phyloP scores from a whole-genome alignment of 106 monocot species.

The Alisma plantagoaquatica region DNA sequence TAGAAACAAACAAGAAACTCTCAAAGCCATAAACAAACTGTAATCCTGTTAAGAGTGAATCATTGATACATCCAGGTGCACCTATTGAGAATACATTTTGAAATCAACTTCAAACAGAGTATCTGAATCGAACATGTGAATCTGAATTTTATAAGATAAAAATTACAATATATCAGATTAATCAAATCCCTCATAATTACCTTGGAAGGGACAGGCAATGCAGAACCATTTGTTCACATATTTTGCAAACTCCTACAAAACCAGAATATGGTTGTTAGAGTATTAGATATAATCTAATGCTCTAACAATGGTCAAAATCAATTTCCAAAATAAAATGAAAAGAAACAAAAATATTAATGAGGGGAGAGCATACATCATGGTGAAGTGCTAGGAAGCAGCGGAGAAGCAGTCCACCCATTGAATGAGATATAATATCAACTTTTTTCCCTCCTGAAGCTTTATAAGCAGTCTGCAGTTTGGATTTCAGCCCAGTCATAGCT shows the following conservation, averaged over 20 bases:
- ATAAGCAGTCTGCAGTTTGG: constrained; percentile 63
- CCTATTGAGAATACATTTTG: no score
- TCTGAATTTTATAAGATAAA: no score
- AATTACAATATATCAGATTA: no score
- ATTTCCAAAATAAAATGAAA: not conserved
- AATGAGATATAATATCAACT: constrained; percentile 85
- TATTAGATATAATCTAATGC: no score
- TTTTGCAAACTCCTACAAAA: constrained; percentile 72
- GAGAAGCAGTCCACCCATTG: constrained; percentile 90
- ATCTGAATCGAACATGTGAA: no score
- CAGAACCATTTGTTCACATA: constrained; percentile 93
- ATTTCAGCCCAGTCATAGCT: constrained; percentile 44
- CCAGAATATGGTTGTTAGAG: no score
- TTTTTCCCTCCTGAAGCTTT: constrained; percentile 77
- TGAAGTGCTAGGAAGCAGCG: constrained; percentile 65
- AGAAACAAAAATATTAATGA: not conserved
- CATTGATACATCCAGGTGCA: constrained; percentile 84
- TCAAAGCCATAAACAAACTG: constrained; percentile 84
- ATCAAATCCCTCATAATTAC: constrained; percentile 3
- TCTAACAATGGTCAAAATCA: no score
- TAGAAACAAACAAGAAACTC: constrained; percentile 84
- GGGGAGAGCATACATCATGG: constrained; percentile 45
- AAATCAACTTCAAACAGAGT: no score
- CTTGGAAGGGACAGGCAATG: constrained; percentile 91
- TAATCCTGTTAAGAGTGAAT: constrained; percentile 78